Base-by-base conservation (phyloP, 805 yeast species). In the Yarrowia keelungensis region DNA sequence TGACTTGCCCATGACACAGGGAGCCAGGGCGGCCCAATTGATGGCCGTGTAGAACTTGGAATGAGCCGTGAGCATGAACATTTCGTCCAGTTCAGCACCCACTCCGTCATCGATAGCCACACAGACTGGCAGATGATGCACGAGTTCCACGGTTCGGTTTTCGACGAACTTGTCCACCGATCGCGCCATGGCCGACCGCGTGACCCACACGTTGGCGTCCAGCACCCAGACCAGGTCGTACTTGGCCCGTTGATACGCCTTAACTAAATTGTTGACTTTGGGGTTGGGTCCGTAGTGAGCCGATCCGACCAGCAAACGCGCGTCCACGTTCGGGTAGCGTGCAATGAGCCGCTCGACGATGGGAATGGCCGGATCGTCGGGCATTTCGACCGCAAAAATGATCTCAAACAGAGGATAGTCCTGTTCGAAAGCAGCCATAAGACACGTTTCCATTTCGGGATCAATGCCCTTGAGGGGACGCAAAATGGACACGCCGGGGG, bases 1-100 rank as follows among this genome's bases (percentile, higher is more conserved):
- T 9, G 95, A 89, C 75, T 92, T 92, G 10, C 97, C 97, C 81
- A 90, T 92, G 51, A 92, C 95, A 78, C 97, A 92, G 0, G 97
- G 96, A 0, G 97, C 97, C 42, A 90, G 78, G 5, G 88, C 85
- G 10, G 89, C 79, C 70, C 87, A 86, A 76, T 92, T 92, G 74
- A 92, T 86, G 41, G 91, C 87, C 7, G 88, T 87, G 76, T 92
- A 92, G 76, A 92, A 91, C 78, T 91, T 91, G 66, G 93, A 87
- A 79, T 92, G 97, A 0, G 97, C 86, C 0, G 97, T 88, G 65
- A 89, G 82, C 73, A 92, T 79, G 75, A 91, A 92, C 90, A 91
- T 87, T 77, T 92, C 97, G 78, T 92, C 97, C 50, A 91, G 80
- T 72, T 84, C 81, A 11, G 92, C 86, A 11, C 97, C 97, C 68